Evolutionary conservation across 2,329 filamentous ascomycete genomes (phyloP).

Genomic region (Thielaviopsis populi): DNA sequence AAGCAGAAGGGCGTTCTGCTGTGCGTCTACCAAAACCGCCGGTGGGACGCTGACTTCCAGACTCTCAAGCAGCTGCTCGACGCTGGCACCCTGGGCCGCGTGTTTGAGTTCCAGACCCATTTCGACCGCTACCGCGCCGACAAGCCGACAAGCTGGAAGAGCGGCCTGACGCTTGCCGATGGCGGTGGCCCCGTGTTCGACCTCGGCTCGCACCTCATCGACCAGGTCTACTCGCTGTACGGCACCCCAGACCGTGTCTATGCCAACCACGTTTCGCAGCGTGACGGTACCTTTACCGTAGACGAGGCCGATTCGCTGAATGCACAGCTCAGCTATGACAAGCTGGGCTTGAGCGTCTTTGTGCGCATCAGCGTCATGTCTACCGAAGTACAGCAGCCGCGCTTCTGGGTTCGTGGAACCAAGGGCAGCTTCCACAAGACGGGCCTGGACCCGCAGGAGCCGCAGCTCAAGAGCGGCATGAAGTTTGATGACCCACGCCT

Average conservation of each 20-base stretch:
- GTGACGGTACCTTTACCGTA: constrained; percentile 31
- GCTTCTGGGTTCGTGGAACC: constrained; percentile 64
- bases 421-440: constrained; percentile 62
- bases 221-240: constrained; percentile 58
- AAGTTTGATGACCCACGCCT: constrained; percentile 47
- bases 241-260: constrained; percentile 53
- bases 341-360: constrained; percentile 44
- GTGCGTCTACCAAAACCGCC: constrained; percentile 61
- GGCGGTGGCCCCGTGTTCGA: constrained; percentile 59
- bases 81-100: constrained; percentile 47
- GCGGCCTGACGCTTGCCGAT: constrained; percentile 38
- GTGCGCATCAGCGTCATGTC: constrained; percentile 57
- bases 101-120: constrained; percentile 65
- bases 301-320: constrained; percentile 43
- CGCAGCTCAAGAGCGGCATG: constrained; percentile 51
- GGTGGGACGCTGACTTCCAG: constrained; percentile 65
- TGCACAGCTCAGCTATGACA: constrained; percentile 50
- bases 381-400: constrained; percentile 51
- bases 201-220: constrained; percentile 59
- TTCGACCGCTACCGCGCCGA: constrained; percentile 59
- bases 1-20: constrained; percentile 36
- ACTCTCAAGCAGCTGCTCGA: constrained; percentile 49
- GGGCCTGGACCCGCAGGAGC: constrained; percentile 59
- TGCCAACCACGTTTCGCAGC: constrained; percentile 52
- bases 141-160: constrained; percentile 49